Percentiles rank a stretch among this genome's conserved stretches.
Conservation (phyloP, 2,329 filamentous ascomycete species). For the Aspergillus japonicus region DNA sequence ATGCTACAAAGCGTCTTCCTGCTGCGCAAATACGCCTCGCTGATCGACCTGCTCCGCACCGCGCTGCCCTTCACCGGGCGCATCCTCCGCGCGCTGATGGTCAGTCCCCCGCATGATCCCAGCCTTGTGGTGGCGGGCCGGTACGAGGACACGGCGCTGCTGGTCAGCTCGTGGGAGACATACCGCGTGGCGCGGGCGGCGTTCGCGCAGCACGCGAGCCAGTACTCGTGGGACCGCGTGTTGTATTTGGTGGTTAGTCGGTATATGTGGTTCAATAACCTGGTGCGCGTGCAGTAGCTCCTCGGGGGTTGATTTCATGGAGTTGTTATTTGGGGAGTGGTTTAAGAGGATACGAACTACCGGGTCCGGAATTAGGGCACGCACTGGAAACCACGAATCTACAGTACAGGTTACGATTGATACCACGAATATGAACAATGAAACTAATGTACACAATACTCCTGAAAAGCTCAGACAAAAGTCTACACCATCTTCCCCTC, state of each 20-base stretch:
- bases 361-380: no score
- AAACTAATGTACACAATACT: no score
- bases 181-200: slow-evolving; percentile 39
- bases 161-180: slow-evolving; percentile 39
- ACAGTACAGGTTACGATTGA: no score
- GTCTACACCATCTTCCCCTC: background rate
- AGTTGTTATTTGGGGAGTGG: no score
- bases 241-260: slow-evolving; percentile 43
- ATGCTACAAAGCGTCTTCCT: slow-evolving; percentile 38
- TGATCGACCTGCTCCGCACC: slow-evolving; percentile 40
- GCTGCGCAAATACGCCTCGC: slow-evolving; percentile 41
- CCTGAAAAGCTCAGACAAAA: background rate
- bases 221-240: slow-evolving; percentile 45
- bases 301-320: no score
- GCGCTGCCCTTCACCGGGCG: slow-evolving; percentile 35
- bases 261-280: slow-evolving; percentile 44
- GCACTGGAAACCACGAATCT: no score
- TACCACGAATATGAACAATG: background rate
- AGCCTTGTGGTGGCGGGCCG: slow-evolving; percentile 2
- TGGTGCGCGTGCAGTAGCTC: slow-evolving; percentile 10
- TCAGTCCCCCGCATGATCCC: background rate
- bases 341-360: no score
- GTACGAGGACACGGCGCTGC: slow-evolving; percentile 31
- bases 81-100: slow-evolving; percentile 21
- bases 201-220: slow-evolving; percentile 40